Evolutionary conservation across 2,329 filamentous ascomycete species (phyloP).

Genomic region (Monilinia aucupariae): DNA sequence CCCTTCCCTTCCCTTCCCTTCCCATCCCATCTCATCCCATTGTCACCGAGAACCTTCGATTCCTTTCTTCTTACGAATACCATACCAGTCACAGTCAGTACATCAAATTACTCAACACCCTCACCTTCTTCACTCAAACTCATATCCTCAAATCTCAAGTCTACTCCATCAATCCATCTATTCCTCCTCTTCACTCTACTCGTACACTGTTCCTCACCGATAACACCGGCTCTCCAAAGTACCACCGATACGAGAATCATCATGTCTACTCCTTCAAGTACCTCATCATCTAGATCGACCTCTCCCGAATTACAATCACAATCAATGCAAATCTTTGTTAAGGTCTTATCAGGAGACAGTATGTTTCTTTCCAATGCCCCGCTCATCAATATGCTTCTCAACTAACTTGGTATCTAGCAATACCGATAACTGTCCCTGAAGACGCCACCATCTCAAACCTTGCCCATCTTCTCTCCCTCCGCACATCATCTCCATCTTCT

Average conservation of each 20-base stretch:
- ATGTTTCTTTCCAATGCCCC: constrained; percentile 32
- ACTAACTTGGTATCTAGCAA: constrained; percentile 41
- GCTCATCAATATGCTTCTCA: constrained; percentile 9
- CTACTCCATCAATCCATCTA: not conserved
- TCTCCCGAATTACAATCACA: constrained; percentile 39
- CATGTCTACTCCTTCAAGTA: constrained; percentile 29
- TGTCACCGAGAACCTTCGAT: constrained; percentile 6
- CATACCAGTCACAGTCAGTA: constrained; percentile 19
- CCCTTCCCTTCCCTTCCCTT: too few species aligned
- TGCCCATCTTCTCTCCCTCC: constrained; percentile 50
- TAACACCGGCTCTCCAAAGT: not conserved
- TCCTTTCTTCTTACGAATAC: constrained; percentile 12
- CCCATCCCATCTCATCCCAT: not conserved
- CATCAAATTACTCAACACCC: not conserved
- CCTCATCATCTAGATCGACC: constrained; percentile 30
- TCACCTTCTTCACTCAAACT: not conserved
- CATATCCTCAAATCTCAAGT: not conserved
- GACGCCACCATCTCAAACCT: constrained; percentile 51
- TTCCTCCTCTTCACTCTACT: not conserved
- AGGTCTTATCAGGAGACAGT: constrained; percentile 54
- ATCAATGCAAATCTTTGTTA: constrained; percentile 57
- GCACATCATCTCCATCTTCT: constrained; percentile 47
- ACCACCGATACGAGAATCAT: not conserved
- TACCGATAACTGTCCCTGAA: constrained; percentile 50
- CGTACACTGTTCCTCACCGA: not conserved